Base-by-base conservation (phyloP, 2,329 filamentous ascomycete genomes). In the Clonostachys sp. region DNA sequence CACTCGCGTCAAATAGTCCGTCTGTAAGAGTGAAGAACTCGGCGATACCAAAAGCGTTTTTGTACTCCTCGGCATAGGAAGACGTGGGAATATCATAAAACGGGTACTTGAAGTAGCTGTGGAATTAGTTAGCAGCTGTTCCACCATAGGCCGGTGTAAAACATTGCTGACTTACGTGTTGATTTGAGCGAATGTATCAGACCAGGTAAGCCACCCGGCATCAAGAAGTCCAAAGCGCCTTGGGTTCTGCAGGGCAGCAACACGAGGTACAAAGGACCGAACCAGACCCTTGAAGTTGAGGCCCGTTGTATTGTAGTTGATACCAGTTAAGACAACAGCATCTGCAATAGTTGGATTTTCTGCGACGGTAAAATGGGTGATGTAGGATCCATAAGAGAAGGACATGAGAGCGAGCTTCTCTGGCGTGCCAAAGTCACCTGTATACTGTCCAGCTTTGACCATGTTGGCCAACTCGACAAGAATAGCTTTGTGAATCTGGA, bases 311-410 rank as follows among this genome's bases (percentile, higher is more conserved):
- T 53, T 53, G 41, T 50, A 39, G 36, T 39, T 50, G 42, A 54
- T 54, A 30, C 45, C 51, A 17, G 48, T 50, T 12, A 39, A 18
- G 12, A 39, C 17, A 18, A 18, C 36, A 39, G 36, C 36, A 18
- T 39, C 36, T n/a, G 36, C 36, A n/a, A 39, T n/a, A n/a, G 36
- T 39, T 4, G 36, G 36, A 12, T 39, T 39, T 18, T 39, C 36
- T 4, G 36, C 36, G 36, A 39, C 12, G 36, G 36, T 18, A 14
- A 39, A 39, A 34, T 54, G 49, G 12, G 52, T 53, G 40, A 53
- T 16, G 5, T 46, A 53, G 2, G 50, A 53, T 34, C 53, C 50
- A 38, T 52, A 51, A 12, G 54, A 56, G 38, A 54, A 57, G 10
- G 51, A 50, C 48, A 56, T 53, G 14, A 54, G 44, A 18, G 44